Percentiles rank a stretch among this genome's conserved stretches.
Evolutionary conservation across 1,284 basidiomycete genomes (phyloP).

Genomic region (Ceratobasidium sp.): DNA sequence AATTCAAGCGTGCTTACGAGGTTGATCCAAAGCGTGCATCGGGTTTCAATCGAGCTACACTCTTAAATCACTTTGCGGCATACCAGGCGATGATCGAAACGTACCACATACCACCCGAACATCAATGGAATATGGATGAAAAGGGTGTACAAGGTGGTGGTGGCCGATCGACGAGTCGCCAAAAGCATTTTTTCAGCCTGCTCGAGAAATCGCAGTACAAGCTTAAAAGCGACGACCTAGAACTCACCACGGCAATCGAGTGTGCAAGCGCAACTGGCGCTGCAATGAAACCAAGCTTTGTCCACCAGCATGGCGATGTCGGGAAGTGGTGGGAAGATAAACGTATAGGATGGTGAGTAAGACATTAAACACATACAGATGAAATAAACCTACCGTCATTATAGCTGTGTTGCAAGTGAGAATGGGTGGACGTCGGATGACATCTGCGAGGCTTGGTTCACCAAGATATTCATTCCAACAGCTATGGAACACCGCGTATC

Average conservation of each 20-base stretch:
- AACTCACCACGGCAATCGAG: slow-evolving; percentile 20
- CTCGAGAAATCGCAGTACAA: slow-evolving; percentile 47
- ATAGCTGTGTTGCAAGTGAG: slow-evolving; percentile 46
- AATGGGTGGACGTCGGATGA: slow-evolving; percentile 59
- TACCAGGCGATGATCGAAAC: slow-evolving; percentile 29
- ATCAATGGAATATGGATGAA: slow-evolving; percentile 54
- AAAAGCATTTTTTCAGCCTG: slow-evolving; percentile 51
- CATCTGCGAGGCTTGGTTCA: slow-evolving; percentile 31
- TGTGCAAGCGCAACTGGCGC: slow-evolving; percentile 1
- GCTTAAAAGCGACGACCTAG: slow-evolving; percentile 27
- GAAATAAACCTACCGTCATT: neutral
- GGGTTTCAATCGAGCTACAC: slow-evolving; percentile 20
- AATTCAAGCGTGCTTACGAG: slow-evolving; percentile 27
- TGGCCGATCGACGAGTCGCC: slow-evolving; percentile 49
- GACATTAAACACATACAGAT: neutral
- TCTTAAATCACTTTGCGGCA: slow-evolving; percentile 3
- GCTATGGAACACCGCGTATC: slow-evolving; percentile 50
- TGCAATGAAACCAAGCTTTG: slow-evolving; percentile 18
- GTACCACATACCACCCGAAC: slow-evolving; percentile 49
- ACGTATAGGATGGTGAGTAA: slow-evolving; percentile 19
- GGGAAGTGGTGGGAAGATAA: slow-evolving; percentile 31
- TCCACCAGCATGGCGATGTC: slow-evolving; percentile 28
- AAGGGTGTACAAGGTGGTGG: slow-evolving; percentile 55
- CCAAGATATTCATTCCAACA: slow-evolving; percentile 5
- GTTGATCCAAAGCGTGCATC: slow-evolving; percentile 28